These are phyloP conservation scores for Sphenostylis stenocarpa DNA, from an alignment of 306 rosid genomes.

Conservation along the genomic window DNA sequence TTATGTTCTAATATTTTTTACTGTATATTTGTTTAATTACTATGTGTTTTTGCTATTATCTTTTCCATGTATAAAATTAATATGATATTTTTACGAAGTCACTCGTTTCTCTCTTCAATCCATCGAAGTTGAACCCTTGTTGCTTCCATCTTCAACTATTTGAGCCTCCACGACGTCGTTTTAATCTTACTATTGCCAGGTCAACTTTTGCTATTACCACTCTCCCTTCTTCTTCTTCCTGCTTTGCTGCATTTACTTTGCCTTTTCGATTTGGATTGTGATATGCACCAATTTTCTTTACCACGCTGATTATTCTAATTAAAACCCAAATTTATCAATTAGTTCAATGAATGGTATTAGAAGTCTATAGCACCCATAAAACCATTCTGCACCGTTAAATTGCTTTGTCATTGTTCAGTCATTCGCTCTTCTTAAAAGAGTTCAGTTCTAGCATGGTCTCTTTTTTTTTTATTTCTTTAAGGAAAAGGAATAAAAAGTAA, in stretches of 20 bases:
- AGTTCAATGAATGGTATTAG: neutral
- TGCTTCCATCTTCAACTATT: neutral
- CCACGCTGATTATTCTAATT: neutral
- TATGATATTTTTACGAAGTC: too few species aligned
- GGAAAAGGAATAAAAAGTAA: too few species aligned
- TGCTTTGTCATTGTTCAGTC: neutral
- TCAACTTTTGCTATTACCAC: neutral
- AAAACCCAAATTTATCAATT: neutral
- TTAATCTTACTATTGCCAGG: neutral
- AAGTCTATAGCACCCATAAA: too few species aligned
- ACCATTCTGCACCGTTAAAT: too few species aligned
- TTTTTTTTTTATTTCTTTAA: too few species aligned
- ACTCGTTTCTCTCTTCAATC: too few species aligned
- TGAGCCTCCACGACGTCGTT: neutral
- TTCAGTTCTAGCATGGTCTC: too few species aligned
- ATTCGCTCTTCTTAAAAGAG: too few species aligned
- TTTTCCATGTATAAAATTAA: too few species aligned
- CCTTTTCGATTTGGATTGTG: neutral
- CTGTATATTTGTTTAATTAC: too few species aligned
- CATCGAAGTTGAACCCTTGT: neutral
- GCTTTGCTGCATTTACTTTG: neutral
- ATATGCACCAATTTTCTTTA: neutral
- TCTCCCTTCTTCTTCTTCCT: neutral
- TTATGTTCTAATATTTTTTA: too few species aligned
- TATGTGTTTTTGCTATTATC: too few species aligned